Conservation (phyloP, 495 filamentous ascomycete genomes). For the Penicillium silybi region DNA sequence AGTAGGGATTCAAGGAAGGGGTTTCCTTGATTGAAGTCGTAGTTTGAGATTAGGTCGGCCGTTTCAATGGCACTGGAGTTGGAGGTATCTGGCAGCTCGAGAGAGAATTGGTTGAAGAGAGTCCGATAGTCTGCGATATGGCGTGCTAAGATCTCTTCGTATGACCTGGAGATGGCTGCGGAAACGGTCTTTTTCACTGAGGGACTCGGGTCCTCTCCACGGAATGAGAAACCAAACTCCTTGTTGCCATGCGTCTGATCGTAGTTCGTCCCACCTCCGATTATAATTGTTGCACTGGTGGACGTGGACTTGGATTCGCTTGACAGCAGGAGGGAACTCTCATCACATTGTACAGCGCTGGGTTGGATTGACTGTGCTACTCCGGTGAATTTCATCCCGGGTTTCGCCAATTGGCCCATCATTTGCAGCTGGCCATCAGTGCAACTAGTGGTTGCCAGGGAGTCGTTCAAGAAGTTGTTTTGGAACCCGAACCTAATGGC, state of each 20-base stretch:
- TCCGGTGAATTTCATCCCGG: conserved; percentile 36
- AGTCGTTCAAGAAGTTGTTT: conserved; percentile 22
- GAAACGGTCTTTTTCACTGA: conserved; percentile 28
- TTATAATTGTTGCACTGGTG: conserved; percentile 21
- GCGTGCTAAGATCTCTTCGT: conserved; percentile 22
- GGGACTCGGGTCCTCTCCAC: conserved; percentile 37
- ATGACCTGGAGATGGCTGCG: conserved; percentile 22
- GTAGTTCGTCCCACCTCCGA: conserved; percentile 45
- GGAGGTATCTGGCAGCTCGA: conserved; percentile 38
- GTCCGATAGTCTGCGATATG: conserved; percentile 40
- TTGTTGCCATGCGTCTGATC: conserved; percentile 40
- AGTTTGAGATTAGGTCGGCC: conserved; percentile 32
- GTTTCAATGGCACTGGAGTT: conserved; percentile 32
- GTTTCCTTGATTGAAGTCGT: conserved; percentile 29
- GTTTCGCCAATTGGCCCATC: conserved; percentile 21
- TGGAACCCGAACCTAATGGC: conserved; percentile 29
- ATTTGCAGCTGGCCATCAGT: conserved; percentile 22
- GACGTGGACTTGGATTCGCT: background rate
- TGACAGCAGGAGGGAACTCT: conserved; percentile 4
- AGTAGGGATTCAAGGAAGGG: conserved; percentile 43
- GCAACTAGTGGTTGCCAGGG: conserved; percentile 22
- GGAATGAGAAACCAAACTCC: conserved; percentile 40
- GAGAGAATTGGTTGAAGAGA: conserved; percentile 31
- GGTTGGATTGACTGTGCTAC: conserved; percentile 3
- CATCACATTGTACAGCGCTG: conserved; percentile 10